A percentile compares a stretch with the other conserved stretches of the same genome.
Conservation (phyloP, 345 rosid genomes). For the Rhodamnia rubescens region DNA sequence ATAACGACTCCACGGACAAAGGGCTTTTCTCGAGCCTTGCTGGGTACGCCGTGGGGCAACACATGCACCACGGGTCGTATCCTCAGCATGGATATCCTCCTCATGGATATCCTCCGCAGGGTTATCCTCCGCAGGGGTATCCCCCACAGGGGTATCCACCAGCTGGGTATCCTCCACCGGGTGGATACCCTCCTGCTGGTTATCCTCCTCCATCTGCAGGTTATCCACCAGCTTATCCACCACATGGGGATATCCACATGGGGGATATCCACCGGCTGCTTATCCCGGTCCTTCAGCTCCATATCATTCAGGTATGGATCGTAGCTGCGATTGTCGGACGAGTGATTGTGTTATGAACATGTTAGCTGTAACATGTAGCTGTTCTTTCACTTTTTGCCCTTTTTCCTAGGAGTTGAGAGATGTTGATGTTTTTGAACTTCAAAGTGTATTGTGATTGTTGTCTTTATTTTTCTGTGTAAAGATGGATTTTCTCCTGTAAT, state of each 20-base stretch:
- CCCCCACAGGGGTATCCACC: constrained; percentile 35
- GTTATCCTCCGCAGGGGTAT: constrained; percentile 30
- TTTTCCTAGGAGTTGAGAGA: background rate
- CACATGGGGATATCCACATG: constrained; percentile 20
- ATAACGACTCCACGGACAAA: constrained; percentile 20
- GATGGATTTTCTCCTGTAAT: background rate
- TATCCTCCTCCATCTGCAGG: constrained; percentile 21
- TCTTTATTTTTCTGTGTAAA: background rate
- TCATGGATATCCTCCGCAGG: constrained; percentile 24
- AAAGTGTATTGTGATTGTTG: background rate
- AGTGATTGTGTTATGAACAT: background rate
- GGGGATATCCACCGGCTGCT: constrained; percentile 27
- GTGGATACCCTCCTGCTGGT: constrained; percentile 26
- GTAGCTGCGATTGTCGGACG: background rate
- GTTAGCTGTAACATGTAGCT: background rate
- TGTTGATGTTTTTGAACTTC: background rate
- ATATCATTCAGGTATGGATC: constrained; percentile 12
- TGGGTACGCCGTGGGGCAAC: constrained; percentile 47
- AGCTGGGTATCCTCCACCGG: constrained; percentile 19
- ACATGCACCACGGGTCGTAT: constrained; percentile 11
- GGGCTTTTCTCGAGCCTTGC: constrained; percentile 59
- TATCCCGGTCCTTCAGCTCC: constrained; percentile 38
- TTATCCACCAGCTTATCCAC: constrained; percentile 14
- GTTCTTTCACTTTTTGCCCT: background rate
- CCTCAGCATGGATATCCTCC: constrained; percentile 19